These are phyloP conservation scores for Pelargonium australe DNA, from an alignment of 441 rosid genomes.

Conservation along the genomic window DNA sequence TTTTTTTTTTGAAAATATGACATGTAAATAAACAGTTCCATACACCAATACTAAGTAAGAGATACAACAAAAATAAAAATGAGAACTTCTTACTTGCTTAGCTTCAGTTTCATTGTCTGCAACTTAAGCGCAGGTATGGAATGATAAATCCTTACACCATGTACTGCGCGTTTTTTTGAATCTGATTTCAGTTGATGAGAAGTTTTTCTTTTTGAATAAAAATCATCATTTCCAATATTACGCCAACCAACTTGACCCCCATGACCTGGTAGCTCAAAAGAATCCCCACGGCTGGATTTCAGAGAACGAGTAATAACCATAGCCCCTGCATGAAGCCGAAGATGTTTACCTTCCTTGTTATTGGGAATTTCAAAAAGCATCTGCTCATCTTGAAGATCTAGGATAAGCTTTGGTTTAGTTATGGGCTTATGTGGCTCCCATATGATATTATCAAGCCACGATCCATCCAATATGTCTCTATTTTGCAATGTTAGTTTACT, in stretches of 20 bases:
- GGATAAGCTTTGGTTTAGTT: constrained; percentile 69
- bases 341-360: constrained; percentile 54
- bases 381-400: constrained; percentile 91
- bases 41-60: not conserved
- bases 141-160: constrained; percentile 81
- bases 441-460: constrained; percentile 78
- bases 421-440: constrained; percentile 59
- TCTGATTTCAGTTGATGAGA: constrained; percentile 81
- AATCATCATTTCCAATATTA: constrained; percentile 91
- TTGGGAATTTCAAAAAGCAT: constrained; percentile 91
- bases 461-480: constrained; percentile 56
- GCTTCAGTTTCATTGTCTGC: constrained; percentile 84
- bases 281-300: constrained; percentile 39
- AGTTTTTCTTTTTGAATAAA: constrained; percentile 77
- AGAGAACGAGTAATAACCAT: constrained; percentile 65
- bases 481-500: constrained; percentile 51
- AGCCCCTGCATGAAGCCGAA: constrained; percentile 91
- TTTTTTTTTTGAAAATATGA: not conserved
- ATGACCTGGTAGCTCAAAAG: constrained; percentile 39
- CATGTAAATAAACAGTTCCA: constrained; percentile 8
- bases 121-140: constrained; percentile 95
- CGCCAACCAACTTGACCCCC: constrained; percentile 64
- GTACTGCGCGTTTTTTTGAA: constrained; percentile 65
- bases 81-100: constrained; percentile 80
- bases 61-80: not conserved